Base-by-base conservation (phyloP, 768 basidiomycete species). In the Nevesoporus exiguus region DNA sequence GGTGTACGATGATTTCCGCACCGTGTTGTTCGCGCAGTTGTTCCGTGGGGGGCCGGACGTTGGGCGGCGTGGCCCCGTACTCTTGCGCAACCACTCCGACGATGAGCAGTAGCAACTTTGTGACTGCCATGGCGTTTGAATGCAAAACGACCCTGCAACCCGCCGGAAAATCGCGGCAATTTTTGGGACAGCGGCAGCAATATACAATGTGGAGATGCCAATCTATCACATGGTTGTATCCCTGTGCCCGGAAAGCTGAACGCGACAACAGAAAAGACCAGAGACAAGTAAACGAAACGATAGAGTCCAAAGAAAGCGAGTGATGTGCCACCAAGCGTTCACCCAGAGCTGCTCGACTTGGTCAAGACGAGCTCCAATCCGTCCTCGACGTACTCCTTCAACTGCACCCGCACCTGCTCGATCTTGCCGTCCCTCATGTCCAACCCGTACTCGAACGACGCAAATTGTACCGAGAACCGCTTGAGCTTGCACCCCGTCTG, bases 361-460 rank as follows among this genome's bases (percentile, higher is more conserved):
- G 47, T 55, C 55, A 69, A 34, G 22, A 36, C 36, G 22, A 69
- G 59, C n/a, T 60, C 37, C 37, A 69, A 24, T 13, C 67, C 67
- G 3, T 14, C 43, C 19, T 71, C 59, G 55, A 71, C 65, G 10
- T 50, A 58, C 27, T 29, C 31, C 25, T 5, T 39, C 45, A 70
- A 31, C 27, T 41, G 56, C 22, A 51, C 43, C 25, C 44, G 47
- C 19, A 65, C 34, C 29, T 65, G 47, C 19, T 30, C 41, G 24
- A 69, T 71, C 50, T 55, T 71, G 33, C 57, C 58, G 41, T 70
- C 70, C 50, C 70, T 44, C 36, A 41, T 62, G 36, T 69, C 68
- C 45, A 58, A 19, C 31, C 70, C 68, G 42, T 71, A 68, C 54
- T 68, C 63, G 29, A 68, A 70, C 31, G 58, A 50, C 13, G 59